A percentile compares a stretch with the other conserved stretches of the same genome.
Evolutionary conservation across 768 basidiomycete genomes (phyloP).

Genomic region (Trametes meyenii): DNA sequence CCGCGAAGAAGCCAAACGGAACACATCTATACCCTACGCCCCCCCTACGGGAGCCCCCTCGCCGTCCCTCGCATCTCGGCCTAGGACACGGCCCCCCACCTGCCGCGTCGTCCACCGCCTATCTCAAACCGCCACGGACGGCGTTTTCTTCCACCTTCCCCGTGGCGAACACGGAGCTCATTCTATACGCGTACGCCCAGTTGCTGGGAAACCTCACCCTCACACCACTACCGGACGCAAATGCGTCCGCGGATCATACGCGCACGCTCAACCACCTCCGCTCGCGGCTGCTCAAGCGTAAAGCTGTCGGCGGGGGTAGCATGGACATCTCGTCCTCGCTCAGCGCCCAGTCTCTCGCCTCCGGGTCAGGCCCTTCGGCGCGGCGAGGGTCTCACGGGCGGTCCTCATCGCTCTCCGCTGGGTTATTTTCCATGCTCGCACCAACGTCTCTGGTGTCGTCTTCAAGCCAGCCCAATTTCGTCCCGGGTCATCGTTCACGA

Average conservation of each 20-base stretch:
- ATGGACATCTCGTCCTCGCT: constrained; percentile 72
- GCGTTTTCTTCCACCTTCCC: constrained; percentile 48
- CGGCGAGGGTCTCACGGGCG: constrained; percentile 42
- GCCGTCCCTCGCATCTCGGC: constrained; percentile 44
- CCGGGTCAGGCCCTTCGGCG: background rate
- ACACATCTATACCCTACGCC: constrained; percentile 38
- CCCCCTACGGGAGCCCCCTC: constrained; percentile 28
- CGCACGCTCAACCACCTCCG: constrained; percentile 52
- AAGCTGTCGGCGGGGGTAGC: constrained; percentile 67
- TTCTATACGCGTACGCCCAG: constrained; percentile 86
- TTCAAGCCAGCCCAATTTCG: constrained; percentile 17
- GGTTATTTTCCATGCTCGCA: constrained; percentile 44
- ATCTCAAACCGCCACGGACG: constrained; percentile 35
- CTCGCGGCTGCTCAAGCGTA: constrained; percentile 50
- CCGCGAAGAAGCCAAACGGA: constrained; percentile 30
- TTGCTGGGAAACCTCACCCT: constrained; percentile 69
- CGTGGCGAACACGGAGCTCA: constrained; percentile 59
- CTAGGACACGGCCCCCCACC: constrained; percentile 48
- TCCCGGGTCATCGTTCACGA: constrained; percentile 29
- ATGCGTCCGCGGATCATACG: constrained; percentile 48
- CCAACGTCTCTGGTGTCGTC: constrained; percentile 18
- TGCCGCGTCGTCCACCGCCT: constrained; percentile 23
- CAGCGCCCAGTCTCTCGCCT: constrained; percentile 16
- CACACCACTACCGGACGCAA: constrained; percentile 47
- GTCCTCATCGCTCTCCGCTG: constrained; percentile 54